A percentile compares a stretch with the other conserved stretches of the same genome.
These are phyloP conservation scores for Amanita pseudoporphyria DNA, from an alignment of 768 basidiomycete species.

Conservation along the genomic window DNA sequence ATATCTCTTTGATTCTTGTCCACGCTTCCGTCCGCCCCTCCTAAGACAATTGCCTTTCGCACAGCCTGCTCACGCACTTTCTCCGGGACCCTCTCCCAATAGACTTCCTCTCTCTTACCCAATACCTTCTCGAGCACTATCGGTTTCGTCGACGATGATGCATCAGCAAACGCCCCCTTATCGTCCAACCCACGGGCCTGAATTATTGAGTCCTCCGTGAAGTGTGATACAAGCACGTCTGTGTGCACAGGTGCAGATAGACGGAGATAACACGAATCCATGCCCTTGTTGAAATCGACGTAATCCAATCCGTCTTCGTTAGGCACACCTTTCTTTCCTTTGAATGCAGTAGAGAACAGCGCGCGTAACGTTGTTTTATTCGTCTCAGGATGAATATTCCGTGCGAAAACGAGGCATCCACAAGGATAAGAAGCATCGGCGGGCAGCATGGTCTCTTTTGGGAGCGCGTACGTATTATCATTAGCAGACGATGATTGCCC, in stretches of 20 bases:
- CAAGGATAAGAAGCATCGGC: slow-evolving; percentile 41
- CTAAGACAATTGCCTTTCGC: slow-evolving; percentile 26
- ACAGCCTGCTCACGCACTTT: slow-evolving; percentile 59
- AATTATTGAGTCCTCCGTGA: slow-evolving; percentile 22
- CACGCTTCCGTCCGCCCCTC: not conserved
- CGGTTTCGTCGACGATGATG: slow-evolving; percentile 11
- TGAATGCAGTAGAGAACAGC: slow-evolving; percentile 40
- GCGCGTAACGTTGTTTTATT: slow-evolving; percentile 73
- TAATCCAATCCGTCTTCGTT: slow-evolving; percentile 49
- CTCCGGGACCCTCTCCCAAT: slow-evolving; percentile 75
- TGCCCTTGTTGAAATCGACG: slow-evolving; percentile 70
- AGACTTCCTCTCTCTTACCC: slow-evolving; percentile 59
- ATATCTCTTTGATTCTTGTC: not conserved
- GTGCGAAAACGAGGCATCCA: slow-evolving; percentile 61
- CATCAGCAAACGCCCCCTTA: slow-evolving; percentile 22
- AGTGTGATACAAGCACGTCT: slow-evolving; percentile 32
- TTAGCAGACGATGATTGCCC: not conserved
- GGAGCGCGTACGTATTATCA: not conserved
- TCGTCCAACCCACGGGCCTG: slow-evolving; percentile 52
- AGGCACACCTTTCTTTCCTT: slow-evolving; percentile 1
- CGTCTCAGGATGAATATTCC: slow-evolving; percentile 61
- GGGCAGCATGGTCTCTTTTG: slow-evolving; percentile 10
- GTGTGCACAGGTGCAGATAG: slow-evolving; percentile 44
- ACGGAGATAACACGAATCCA: slow-evolving; percentile 73
- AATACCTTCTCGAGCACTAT: slow-evolving; percentile 46